Evolutionary conservation across 2,329 filamentous ascomycete genomes (phyloP), one percentile per base, ranked within the genome.

Genomic region (Talaromyces rugulosus): DNA sequence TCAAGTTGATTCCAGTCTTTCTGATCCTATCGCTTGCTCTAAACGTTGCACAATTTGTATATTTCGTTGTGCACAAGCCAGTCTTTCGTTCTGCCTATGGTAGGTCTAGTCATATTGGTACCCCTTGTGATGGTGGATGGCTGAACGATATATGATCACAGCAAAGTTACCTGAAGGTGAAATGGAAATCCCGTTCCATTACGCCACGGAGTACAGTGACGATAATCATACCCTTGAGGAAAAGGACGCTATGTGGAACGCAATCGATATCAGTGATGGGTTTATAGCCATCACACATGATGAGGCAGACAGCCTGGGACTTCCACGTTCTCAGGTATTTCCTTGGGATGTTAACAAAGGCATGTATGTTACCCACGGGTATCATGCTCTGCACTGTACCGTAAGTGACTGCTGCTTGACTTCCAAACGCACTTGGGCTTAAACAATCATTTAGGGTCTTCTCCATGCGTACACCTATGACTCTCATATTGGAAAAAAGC

Each of bases 381-480:
- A 23, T 23, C 23, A 23, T 23, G 23, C 23, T 23, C 23, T 23
- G 23, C 56, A 59, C 44, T 59, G 56, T n/a, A 59, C 56, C 11
- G 56, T 59, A 53, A 34, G 56, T 36, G 14, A 52, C 23, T 12
- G 8, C 33, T 36, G 18, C 4, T 14, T 58, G 6, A 14, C 14
- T 34, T 23, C 5, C 18, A 50, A 27, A 34, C 40, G 6, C n/a
- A 18, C n/a, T 31, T 30, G n/a, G 27, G 18, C 47, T 7, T 23
- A 4, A 34, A n/a, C 11, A 27, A 27, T 30, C 1, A 28, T 51
- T 14, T 28, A 30, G 47, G 16, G 12, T 47, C 56, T 59, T 34
- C 56, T 59, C 5, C 58, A 59, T 33, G 58, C 58, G 14, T 59
- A 42, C 33, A 59, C 58, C 33, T 59, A 59, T 5, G 58, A 59